Conservation (phyloP, 2,329 filamentous ascomycete genomes). For the Raffaelea albimanens region DNA sequence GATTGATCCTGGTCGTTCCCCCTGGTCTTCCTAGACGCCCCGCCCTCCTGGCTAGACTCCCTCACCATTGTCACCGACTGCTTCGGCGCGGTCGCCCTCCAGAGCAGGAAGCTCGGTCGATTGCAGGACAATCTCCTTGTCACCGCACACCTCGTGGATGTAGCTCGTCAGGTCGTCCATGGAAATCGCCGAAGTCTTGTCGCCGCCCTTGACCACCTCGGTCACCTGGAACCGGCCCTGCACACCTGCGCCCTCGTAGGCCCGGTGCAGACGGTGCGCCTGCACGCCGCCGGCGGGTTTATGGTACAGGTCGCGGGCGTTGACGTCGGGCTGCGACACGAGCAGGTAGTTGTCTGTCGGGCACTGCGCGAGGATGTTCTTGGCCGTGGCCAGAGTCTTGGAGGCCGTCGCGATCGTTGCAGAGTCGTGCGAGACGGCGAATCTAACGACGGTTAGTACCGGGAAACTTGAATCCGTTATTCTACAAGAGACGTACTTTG, state of each 20-base stretch:
- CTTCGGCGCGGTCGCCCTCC: slow-evolving; percentile 33
- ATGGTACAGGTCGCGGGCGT: slow-evolving; percentile 56
- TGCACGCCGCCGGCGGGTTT: slow-evolving; percentile 38
- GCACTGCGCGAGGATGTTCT: slow-evolving; percentile 53
- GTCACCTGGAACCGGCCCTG: slow-evolving; percentile 37
- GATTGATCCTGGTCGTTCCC: no score
- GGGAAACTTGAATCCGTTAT: no score
- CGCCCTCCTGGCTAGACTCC: no score
- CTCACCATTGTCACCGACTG: slow-evolving; percentile 39
- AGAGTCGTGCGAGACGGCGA: slow-evolving; percentile 22
- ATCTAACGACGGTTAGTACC: slow-evolving; percentile 13
- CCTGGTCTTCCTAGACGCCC: no score
- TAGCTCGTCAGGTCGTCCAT: slow-evolving; percentile 30
- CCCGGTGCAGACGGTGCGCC: slow-evolving; percentile 42
- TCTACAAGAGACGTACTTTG: slow-evolving; percentile 71
- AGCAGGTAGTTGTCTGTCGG: slow-evolving; percentile 69
- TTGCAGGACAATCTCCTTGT: slow-evolving; percentile 23
- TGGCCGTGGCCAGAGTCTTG: slow-evolving; percentile 31
- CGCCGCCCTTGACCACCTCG: slow-evolving; percentile 42
- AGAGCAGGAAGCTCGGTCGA: slow-evolving; percentile 32
- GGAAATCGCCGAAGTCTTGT: slow-evolving; percentile 23
- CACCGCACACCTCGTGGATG: slow-evolving; percentile 37
- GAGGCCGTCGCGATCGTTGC: slow-evolving; percentile 40
- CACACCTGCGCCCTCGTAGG: slow-evolving; percentile 25
- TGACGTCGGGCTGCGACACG: slow-evolving; percentile 66